A percentile compares a stretch with the other conserved stretches of the same genome.
These are phyloP conservation scores for Medicago lupulina DNA, from an alignment of 306 rosid species.

Conservation along the genomic window DNA sequence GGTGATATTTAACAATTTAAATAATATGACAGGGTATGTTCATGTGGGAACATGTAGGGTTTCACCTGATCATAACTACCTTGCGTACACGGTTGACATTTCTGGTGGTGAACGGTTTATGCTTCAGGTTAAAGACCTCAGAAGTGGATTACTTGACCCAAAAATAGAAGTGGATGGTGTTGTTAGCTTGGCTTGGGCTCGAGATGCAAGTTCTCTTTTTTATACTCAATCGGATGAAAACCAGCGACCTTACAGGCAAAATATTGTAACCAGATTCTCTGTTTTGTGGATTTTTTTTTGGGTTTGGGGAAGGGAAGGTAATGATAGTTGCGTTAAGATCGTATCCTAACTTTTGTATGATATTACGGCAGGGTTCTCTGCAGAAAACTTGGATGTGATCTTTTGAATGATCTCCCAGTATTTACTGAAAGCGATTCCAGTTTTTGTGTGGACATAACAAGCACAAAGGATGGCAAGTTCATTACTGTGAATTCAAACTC, in stretches of 20 bases:
- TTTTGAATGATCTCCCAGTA: constrained; percentile 53
- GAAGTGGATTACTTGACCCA: constrained; percentile 63
- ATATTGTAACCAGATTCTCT: constrained; percentile 7
- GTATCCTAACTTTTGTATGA: constrained; percentile 36
- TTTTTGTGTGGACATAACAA: constrained; percentile 91
- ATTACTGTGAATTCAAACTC: constrained; percentile 98
- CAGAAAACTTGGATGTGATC: constrained; percentile 59
- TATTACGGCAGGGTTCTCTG: constrained; percentile 72
- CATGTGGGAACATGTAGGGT: constrained; percentile 88
- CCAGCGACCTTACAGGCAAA: constrained; percentile 90
- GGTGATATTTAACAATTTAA: constrained; percentile 21
- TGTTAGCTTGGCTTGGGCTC: constrained; percentile 94
- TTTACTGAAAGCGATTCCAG: constrained; percentile 78
- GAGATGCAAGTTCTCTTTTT: constrained; percentile 65
- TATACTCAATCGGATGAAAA: constrained; percentile 84
- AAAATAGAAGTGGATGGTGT: constrained; percentile 56
- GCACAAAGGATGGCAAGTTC: constrained; percentile 97
- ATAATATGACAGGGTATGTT: constrained; percentile 76
- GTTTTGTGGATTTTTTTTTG: constrained; percentile 13
- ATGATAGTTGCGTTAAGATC: constrained; percentile 12
- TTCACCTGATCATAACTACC: constrained; percentile 85
- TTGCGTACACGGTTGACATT: constrained; percentile 81
- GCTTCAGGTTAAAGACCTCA: constrained; percentile 85
- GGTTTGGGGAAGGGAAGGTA: constrained; percentile 5
- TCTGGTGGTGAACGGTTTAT: constrained; percentile 76